Base-by-base conservation (phyloP, 192 early-diverging fungal genomes). In the Spizellomyces sp. region DNA sequence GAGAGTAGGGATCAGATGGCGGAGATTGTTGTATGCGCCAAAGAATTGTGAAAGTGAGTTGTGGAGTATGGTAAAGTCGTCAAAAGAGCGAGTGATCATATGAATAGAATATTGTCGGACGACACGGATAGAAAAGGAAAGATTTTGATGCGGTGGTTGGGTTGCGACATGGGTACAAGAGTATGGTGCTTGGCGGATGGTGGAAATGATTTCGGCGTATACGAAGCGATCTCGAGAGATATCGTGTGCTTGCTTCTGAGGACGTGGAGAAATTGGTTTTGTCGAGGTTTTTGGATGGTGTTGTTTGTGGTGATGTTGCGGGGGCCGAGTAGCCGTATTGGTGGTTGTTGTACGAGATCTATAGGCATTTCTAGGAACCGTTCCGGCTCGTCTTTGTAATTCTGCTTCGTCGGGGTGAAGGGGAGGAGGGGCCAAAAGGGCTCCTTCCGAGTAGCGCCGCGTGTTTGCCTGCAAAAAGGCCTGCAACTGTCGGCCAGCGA, bases 291-390 rank as follows among this genome's bases (percentile, higher is more conserved):
- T 12, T 2, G 0, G 50, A 36, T 36, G 27, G 27, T 36, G 27
- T 36, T 36, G 27, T 36, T 36, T 36, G 27, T 36, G 27, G 0
- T 54, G 50, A 19, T 54, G 50, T 54, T 54, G 50, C 12, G 50
- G 2, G 50, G 50, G 4, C 17, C 17, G 50, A 12, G 50, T n/a
- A 19, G 50, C 14, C 12, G 17, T 19, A 36, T 36, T 36, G 27
- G 27, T 36, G 27, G 27, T 36, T 36, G 27, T 36, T 36, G 27
- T 36, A 36, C 27, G 27, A 54, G 50, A 12, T 54, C 50, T 54
- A 19, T 54, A 46, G 22, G 64, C 70, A 22, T 64, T 72, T 14
- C 70, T 60, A 19, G 70, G 70, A 12, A 72, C 43, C 0, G 70
- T 72, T 21, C 45, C 70, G 6, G 70, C 45, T 7, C 70, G 70